These are phyloP conservation scores for Pyrenochaeta sp. DNA, from an alignment of 2,329 filamentous ascomycete species.

Conservation along the genomic window DNA sequence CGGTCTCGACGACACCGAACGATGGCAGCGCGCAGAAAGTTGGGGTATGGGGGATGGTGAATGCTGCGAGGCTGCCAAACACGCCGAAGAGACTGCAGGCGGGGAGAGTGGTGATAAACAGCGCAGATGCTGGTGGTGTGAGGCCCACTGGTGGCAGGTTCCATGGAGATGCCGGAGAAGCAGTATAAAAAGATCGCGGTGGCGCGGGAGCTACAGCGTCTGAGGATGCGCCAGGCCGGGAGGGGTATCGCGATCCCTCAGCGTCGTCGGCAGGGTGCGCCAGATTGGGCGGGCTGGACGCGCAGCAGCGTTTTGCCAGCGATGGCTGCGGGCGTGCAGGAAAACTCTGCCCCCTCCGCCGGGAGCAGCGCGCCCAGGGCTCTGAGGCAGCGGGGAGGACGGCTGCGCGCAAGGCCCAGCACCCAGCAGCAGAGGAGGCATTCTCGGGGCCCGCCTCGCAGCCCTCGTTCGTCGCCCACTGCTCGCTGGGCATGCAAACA, in stretches of 20 bases:
- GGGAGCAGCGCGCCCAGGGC: too few species aligned
- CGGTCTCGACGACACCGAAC: conserved; percentile 6
- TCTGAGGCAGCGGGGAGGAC: conserved; percentile 19
- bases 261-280: conserved; percentile 26
- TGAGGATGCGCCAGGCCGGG: conserved; percentile 9
- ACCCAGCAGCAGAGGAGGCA: conserved; percentile 16
- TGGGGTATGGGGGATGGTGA: conserved; percentile 2
- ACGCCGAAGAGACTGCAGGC: conserved; percentile 7
- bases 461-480: too few species aligned
- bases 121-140: not conserved
- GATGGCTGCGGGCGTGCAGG: conserved; percentile 24
- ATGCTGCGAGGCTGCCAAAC: not conserved
- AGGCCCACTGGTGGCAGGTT: not conserved
- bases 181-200: conserved; percentile 14
- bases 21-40: conserved; percentile 12
- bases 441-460: conserved; percentile 24
- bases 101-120: conserved; percentile 23
- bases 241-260: conserved; percentile 18
- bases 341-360: conserved; percentile 36
- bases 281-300: conserved; percentile 24
- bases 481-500: conserved; percentile 28
- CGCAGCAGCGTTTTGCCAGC: conserved; percentile 12
- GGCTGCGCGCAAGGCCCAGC: conserved; percentile 26
- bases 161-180: conserved; percentile 48
- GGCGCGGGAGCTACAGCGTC: conserved; percentile 37